Evolutionary conservation across 495 filamentous ascomycete species (phyloP).

Genomic region (Physcia stellaris): DNA sequence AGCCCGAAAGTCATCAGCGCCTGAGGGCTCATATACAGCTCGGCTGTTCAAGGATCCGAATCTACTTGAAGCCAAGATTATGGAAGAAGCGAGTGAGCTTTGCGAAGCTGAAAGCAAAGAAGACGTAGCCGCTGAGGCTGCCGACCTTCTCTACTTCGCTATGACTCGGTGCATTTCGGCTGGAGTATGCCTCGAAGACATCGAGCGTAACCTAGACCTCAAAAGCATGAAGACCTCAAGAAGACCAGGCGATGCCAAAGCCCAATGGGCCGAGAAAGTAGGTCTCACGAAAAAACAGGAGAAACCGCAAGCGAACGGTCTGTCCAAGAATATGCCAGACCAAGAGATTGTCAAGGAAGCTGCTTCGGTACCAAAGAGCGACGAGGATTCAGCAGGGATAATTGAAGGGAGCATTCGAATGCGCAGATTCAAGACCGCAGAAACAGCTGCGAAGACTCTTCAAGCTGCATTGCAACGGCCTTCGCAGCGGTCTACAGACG

Average conservation of each 20-base stretch:
- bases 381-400: conserved; percentile 28
- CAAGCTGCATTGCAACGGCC: conserved; percentile 65
- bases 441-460: conserved; percentile 45
- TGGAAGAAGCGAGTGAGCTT: conserved; percentile 93
- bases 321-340: conserved; percentile 8
- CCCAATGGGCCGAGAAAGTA: conserved; percentile 71
- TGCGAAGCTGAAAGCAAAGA: conserved; percentile 71
- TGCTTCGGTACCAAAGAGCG: conserved; percentile 26
- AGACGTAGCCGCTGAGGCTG: conserved; percentile 85
- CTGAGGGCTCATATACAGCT: conserved; percentile 83
- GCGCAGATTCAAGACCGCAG: conserved; percentile 57
- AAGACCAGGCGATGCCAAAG: conserved; percentile 85
- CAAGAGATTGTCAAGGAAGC: conserved; percentile 23
- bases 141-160: conserved; percentile 92
- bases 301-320: conserved; percentile 1
- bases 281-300: conserved; percentile 39
- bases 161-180: conserved; percentile 72
- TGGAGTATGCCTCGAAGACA: conserved; percentile 72
- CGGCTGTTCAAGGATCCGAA: conserved; percentile 83
- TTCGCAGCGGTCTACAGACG: conserved; percentile 81
- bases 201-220: conserved; percentile 81
- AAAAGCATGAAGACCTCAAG: conserved; percentile 91
- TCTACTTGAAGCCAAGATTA: conserved; percentile 84
- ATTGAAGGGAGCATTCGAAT: conserved; percentile 61
- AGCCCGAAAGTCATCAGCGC: conserved; percentile 65